Evolutionary conservation across 176 grass and related monocot genomes (phyloP), one percentile per base, ranked within the genome.

Genomic region (Aegilops tauschii): DNA sequence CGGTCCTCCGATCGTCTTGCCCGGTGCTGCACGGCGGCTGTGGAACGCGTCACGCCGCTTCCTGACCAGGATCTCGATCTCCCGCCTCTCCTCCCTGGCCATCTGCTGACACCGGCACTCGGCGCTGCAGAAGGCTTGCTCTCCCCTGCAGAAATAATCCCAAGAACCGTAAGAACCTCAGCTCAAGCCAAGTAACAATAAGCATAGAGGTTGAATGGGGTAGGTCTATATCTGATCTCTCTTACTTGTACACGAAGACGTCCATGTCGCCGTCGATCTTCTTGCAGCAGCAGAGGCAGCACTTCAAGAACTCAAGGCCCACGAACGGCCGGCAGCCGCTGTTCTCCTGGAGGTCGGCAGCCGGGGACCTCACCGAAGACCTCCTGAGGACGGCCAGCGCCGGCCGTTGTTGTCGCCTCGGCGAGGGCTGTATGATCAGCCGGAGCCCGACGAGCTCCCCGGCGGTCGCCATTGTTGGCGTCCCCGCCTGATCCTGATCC

Each of bases 221-320:
- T 21, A 54, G 14, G 28, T 21, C 35, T 42, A 68, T 10, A 59
- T 14, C 12, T 1, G 0, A 5, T 23, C 42, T 31, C 0, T 0
- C 65, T 89, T 88, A 96, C 94, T 91, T 97, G 82, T 95, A 95
- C 56, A 97, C 88, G 49, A 93, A 97, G 18, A 95, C 84, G 88
- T 97, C 92, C 95, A 87, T 91, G 65, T 75, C 61, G 69, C 69
- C 78, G 73, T 68, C 78, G 39, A 97, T 80, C 76, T 82, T 81
- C 82, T 54, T 91, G 49, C 89, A 80, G 85, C 95, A 97, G 75
- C 88, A 81, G 76, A 79, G 88, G 81, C 95, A 97, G 84, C 31
- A 5, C 79, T 95, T 93, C 25, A 97, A 30, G 78, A 97, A 95
- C 63, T 86, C 85, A 2, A 87, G 58, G n/a, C 66, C 68, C 27